Evolutionary conservation across 176 grass and related monocot species (phyloP).

Genomic region (Elaeis guineensis): DNA sequence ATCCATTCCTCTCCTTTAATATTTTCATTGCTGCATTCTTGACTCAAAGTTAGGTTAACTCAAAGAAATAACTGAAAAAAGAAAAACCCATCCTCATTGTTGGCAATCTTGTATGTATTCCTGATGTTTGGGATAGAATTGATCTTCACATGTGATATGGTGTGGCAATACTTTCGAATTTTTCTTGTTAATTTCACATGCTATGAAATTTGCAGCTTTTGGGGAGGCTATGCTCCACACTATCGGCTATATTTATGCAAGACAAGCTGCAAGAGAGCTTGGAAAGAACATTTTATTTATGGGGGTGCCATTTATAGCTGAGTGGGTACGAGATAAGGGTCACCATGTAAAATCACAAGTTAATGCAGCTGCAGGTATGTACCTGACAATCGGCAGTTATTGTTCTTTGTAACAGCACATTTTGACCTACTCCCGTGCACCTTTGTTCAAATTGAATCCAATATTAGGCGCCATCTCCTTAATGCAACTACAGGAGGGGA

Average conservation of each 20-base stretch:
- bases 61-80: too few relatives aligned
- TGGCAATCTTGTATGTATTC: too few relatives aligned
- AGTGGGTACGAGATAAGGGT: slow-evolving; percentile 95
- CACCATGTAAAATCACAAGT: slow-evolving; percentile 91
- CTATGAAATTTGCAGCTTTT: slow-evolving; percentile 59
- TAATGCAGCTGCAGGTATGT: slow-evolving; percentile 90
- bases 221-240: slow-evolving; percentile 96
- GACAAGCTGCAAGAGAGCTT: slow-evolving; percentile 72
- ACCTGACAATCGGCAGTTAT: neutral
- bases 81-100: too few relatives aligned
- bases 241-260: slow-evolving; percentile 89
- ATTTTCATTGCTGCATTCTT: too few relatives aligned
- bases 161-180: too few relatives aligned
- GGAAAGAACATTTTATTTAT: slow-evolving; percentile 76
- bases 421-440: neutral
- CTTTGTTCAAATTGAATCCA: neutral
- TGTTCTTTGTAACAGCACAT: neutral
- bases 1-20: too few relatives aligned
- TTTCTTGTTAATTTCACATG: neutral
- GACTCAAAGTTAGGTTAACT: too few relatives aligned
- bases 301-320: slow-evolving; percentile 87
- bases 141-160: too few relatives aligned
- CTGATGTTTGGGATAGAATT: too few relatives aligned
- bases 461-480: slow-evolving; percentile 62
- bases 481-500: slow-evolving; percentile 84